Percentiles rank a stretch among this genome's conserved stretches.
Conservation (phyloP, 2,329 filamentous ascomycete genomes). For the Phyllosticta capitalensis region DNA sequence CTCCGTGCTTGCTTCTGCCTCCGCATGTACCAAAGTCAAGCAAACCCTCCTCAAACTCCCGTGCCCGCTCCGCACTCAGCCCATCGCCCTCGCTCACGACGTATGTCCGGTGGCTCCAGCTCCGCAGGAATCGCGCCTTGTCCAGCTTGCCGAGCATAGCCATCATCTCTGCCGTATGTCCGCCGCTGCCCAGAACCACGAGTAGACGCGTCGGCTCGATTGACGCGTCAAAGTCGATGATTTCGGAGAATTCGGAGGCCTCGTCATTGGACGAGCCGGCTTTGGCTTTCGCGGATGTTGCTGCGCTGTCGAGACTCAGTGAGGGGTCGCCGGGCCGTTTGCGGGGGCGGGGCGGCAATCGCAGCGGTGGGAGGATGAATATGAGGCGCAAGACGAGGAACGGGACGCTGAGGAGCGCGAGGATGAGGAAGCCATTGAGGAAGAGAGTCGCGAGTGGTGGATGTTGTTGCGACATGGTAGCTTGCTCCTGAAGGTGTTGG, state of each 20-base stretch:
- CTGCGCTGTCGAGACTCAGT: not conserved
- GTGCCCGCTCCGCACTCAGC: slow-evolving; percentile 56
- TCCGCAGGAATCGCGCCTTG: slow-evolving; percentile 40
- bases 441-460: slow-evolving; percentile 1
- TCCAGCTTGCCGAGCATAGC: slow-evolving; percentile 60
- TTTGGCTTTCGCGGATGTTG: not conserved
- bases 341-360: slow-evolving; percentile 13
- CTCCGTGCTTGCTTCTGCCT: not conserved
- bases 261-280: slow-evolving; percentile 12
- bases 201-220: slow-evolving; percentile 51
- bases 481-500: not conserved
- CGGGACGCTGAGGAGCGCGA: slow-evolving; percentile 25
- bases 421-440: slow-evolving; percentile 13
- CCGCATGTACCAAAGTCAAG: slow-evolving; percentile 14
- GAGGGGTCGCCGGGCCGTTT: not conserved
- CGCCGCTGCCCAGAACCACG: slow-evolving; percentile 82
- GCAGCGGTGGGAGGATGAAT: slow-evolving; percentile 28
- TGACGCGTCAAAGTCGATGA: slow-evolving; percentile 2
- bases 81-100: slow-evolving; percentile 67
- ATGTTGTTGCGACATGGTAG: not conserved
- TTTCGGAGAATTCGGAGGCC: not conserved
- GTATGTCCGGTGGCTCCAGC: slow-evolving; percentile 55
- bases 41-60: slow-evolving; percentile 49
- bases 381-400: slow-evolving; percentile 29
- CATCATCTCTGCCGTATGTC: slow-evolving; percentile 92